Conservation (phyloP, 148 eudicot genomes). For the Rheum nobile region DNA sequence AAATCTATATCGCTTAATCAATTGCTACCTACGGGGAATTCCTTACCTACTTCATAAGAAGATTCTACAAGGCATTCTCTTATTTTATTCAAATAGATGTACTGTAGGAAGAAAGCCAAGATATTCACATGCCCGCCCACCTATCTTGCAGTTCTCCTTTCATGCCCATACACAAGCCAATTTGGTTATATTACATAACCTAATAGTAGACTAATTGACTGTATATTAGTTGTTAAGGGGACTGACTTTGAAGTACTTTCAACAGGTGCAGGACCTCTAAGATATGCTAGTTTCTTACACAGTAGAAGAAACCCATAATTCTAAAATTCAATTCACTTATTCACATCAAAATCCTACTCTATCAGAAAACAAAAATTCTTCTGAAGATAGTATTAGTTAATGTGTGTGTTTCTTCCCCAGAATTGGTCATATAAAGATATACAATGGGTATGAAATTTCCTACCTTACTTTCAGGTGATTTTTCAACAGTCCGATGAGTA, state of each 20-base stretch:
- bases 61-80: background rate
- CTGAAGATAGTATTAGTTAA: background rate
- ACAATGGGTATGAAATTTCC: background rate
- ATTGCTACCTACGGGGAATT: background rate
- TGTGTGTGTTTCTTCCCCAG: background rate
- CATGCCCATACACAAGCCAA: too few species aligned
- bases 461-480: conserved; percentile 35
- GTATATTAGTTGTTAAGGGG: background rate
- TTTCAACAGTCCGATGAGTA: conserved; percentile 19
- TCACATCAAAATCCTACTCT: background rate
- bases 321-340: background rate
- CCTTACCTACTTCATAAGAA: background rate
- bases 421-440: background rate
- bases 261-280: background rate
- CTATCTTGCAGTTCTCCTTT: too few species aligned
- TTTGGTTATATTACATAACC: too few species aligned
- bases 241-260: background rate
- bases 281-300: background rate
- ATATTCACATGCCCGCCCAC: background rate
- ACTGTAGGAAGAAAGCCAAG: background rate
- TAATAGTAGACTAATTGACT: background rate
- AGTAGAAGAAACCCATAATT: background rate
- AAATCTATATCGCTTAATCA: background rate
- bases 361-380: background rate
- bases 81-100: background rate